These are phyloP conservation scores for Cicer pinnatifidum DNA, from an alignment of 306 rosid genomes.

Conservation along the genomic window DNA sequence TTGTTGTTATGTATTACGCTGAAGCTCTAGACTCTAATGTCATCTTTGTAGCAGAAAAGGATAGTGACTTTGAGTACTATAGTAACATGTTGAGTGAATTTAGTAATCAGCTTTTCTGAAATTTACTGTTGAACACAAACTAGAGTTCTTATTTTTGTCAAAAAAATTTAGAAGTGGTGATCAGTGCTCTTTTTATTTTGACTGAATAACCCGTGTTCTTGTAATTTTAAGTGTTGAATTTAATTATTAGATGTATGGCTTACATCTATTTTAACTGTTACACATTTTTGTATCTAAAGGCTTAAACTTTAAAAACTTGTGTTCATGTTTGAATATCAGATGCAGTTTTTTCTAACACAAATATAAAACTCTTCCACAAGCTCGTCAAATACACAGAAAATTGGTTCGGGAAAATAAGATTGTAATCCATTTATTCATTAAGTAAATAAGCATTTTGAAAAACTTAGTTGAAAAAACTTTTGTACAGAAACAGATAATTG, in stretches of 20 bases:
- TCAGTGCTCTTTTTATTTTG: neutral
- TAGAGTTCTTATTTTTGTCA: neutral
- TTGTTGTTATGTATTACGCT: neutral
- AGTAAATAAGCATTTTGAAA: neutral
- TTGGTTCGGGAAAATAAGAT: neutral
- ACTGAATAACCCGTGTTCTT: neutral
- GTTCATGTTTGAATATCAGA: too few species aligned
- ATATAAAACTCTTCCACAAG: too few species aligned
- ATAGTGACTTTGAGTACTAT: neutral
- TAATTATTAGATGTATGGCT: too few species aligned
- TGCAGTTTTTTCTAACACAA: too few species aligned
- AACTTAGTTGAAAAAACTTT: neutral
- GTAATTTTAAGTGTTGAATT: neutral
- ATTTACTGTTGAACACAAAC: neutral
- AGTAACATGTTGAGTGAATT: neutral
- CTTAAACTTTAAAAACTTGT: too few species aligned
- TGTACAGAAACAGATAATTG: neutral
- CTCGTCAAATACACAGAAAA: too few species aligned
- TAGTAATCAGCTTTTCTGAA: neutral
- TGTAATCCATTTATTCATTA: neutral
- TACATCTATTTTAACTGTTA: too few species aligned
- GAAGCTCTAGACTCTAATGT: slow-evolving; percentile 2
- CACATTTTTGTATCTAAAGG: too few species aligned
- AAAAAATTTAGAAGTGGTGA: too few species aligned
- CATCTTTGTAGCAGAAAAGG: neutral